Evolutionary conservation across 768 basidiomycete genomes (phyloP), one percentile per base, ranked within the genome.

Genomic region (Lentinula raphanica): DNA sequence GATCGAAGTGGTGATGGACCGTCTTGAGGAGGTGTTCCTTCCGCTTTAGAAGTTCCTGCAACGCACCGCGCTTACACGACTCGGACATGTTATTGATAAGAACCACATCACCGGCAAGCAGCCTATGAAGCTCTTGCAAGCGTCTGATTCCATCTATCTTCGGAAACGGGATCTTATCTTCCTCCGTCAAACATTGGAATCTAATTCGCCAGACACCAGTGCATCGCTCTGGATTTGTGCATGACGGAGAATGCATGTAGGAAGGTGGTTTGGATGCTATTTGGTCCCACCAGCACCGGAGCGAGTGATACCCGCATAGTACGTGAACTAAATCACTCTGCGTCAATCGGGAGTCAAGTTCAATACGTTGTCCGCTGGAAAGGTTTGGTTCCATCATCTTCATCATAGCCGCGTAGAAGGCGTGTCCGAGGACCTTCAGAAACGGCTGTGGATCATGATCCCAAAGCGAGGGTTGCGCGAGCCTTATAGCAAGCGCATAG

Each of bases 1-100:
- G 56, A 65, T 74, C 74, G 55, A 76, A 76, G 62, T 76, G 72
- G 61, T 76, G 74, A 54, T 72, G 69, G 23, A 76, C 63, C 51
- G 70, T 68, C 45, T 68, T 68, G 45, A 66, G 66, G 59, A 74
- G 65, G 62, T 63, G 63, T 49, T 69, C 67, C 59, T 71, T 61
- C 59, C 67, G 68, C 60, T 59, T 63, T 62, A 62, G 61, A 42
- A 77, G 58, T 57, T 72, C 71, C 23, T 62, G 59, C 55, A 80
- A 56, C 42, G 76, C 77, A 27, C 51, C 60, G 36, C 58, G 57
- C 60, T 70, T 65, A 66, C 79, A 80, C 28, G 59, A 67, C n/a
- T 68, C 67, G 23, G 65, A 65, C 63, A 79, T 67, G 58, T 69
- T 68, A 21, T 59, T 60, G 15, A 55, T 55, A 48, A 79, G 58